Base-by-base conservation (phyloP, 257 asterid species). In the Rubia yunnanensis region DNA sequence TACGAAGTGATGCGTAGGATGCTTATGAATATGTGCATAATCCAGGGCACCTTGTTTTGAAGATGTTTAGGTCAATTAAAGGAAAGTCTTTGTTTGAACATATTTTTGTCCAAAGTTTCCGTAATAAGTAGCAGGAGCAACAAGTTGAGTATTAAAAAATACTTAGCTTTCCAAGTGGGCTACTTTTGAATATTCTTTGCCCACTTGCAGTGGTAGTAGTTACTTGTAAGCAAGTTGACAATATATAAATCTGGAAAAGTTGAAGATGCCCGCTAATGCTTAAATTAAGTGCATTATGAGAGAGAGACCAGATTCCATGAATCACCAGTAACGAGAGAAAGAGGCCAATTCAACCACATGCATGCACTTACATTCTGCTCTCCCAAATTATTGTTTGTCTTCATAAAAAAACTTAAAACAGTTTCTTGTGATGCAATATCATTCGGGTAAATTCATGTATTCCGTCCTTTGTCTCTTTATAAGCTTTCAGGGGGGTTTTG, bases 311-410 rank as follows among this genome's bases (percentile, higher is more conserved):
- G 75, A 69, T 77, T 54, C 70, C 60, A 10, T 53, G 73, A 60
- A 77, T 71, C 72, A 49, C 59, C 69, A 8, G 23, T 54, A 55
- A 63, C 68, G 58, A 36, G 60, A 50, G 30, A 24, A 52, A 1
- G n/a, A 59, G 66, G 57, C 68, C 67, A 35, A 55, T 62, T 14
- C 38, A 71, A 60, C 71, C 82, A 74, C 82, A 68, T 74, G 82
- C 77, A 56, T 56, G 62, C 62, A 27, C 62, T 50, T 1, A 28
- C 9, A 26, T 27, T 27, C 22, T 27, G 22, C 61, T 28, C 35
- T 41, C n/a, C 20, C 34, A 55, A 24, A 11, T 28, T 15, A 17
- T 14, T 44, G 20, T 44, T n/a, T n/a, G n/a, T n/a, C n/a, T n/a
- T n/a, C n/a, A n/a, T n/a, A n/a, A n/a, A n/a, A n/a, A n/a, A n/a